Conservation (phyloP, 1,284 basidiomycete genomes). For the Cystobasidium slooffiae region DNA sequence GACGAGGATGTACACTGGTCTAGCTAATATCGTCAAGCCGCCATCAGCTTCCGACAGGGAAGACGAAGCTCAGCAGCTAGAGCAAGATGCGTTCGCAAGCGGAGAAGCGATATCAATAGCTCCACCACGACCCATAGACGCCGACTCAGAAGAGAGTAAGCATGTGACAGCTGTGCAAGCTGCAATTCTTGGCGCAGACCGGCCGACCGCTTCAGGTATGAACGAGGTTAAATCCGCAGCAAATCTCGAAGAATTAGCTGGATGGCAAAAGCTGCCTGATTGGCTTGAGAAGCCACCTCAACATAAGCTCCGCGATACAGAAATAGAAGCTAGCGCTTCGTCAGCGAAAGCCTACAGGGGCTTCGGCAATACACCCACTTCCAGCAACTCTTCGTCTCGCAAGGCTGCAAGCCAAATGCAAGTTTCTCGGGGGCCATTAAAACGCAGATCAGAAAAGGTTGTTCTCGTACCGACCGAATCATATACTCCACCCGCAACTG, state of each 20-base stretch:
- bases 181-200: neutral
- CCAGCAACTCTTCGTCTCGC: constrained; percentile 31
- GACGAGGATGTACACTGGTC: constrained; percentile 73
- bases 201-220: neutral
- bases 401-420: neutral
- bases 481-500: constrained; percentile 1
- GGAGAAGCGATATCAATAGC: constrained; percentile 46
- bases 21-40: constrained; percentile 60
- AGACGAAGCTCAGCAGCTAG: constrained; percentile 37
- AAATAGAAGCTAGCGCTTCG: neutral
- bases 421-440: neutral
- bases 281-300: constrained; percentile 15
- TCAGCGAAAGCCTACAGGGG: constrained; percentile 39
- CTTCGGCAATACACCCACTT: constrained; percentile 43
- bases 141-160: neutral
- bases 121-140: neutral
- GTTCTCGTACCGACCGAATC: constrained; percentile 35
- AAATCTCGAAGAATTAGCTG: constrained; percentile 5
- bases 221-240: neutral
- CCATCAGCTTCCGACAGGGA: constrained; percentile 1
- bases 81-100: constrained; percentile 47
- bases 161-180: neutral
- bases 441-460: constrained; percentile 5
- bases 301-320: constrained; percentile 15
- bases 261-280: constrained; percentile 24